A percentile compares a stretch with the other conserved stretches of the same genome.
These are phyloP conservation scores for Neopestalotiopsis sp. DNA, from an alignment of 2,329 filamentous ascomycete genomes.

Conservation along the genomic window DNA sequence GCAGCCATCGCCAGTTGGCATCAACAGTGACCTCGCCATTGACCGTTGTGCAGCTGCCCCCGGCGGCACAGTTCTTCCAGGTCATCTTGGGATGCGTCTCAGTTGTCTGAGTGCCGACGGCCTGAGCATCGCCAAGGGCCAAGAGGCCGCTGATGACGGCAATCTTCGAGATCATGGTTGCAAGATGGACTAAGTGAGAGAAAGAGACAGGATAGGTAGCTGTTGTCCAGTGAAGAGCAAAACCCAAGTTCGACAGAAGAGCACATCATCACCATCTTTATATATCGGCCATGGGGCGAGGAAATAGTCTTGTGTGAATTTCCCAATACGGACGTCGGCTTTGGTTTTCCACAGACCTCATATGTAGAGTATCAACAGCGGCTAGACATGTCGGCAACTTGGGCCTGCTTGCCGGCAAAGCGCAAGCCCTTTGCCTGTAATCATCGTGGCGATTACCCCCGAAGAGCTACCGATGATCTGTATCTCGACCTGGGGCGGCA, in stretches of 20 bases:
- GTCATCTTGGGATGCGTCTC: slow-evolving; percentile 51
- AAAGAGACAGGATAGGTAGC: neutral
- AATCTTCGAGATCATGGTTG: slow-evolving; percentile 30
- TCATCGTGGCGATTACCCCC: neutral
- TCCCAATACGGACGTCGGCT: slow-evolving; percentile 15
- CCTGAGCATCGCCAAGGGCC: slow-evolving; percentile 44
- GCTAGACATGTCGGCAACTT: slow-evolving; percentile 10
- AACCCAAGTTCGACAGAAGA: neutral
- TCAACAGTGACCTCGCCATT: slow-evolving; percentile 52
- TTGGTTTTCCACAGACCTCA: slow-evolving; percentile 1
- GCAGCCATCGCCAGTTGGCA: slow-evolving; percentile 57
- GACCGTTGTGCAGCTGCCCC: slow-evolving; percentile 47
- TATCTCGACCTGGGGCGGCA: neutral
- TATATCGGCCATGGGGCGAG: neutral
- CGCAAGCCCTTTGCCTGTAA: neutral
- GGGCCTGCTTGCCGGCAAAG: slow-evolving; percentile 14
- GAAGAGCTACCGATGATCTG: neutral
- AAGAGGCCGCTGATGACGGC: slow-evolving; percentile 39
- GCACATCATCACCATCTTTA: slow-evolving; percentile 1
- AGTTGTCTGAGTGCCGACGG: slow-evolving; percentile 41
- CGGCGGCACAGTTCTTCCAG: slow-evolving; percentile 49
- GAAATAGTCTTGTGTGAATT: neutral
- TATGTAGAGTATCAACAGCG: neutral
- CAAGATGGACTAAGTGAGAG: neutral
- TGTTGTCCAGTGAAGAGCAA: neutral